Evolutionary conservation across 148 eudicot genomes (phyloP), one percentile per base, ranked within the genome.

Genomic region (Gaultheria prostrata): DNA sequence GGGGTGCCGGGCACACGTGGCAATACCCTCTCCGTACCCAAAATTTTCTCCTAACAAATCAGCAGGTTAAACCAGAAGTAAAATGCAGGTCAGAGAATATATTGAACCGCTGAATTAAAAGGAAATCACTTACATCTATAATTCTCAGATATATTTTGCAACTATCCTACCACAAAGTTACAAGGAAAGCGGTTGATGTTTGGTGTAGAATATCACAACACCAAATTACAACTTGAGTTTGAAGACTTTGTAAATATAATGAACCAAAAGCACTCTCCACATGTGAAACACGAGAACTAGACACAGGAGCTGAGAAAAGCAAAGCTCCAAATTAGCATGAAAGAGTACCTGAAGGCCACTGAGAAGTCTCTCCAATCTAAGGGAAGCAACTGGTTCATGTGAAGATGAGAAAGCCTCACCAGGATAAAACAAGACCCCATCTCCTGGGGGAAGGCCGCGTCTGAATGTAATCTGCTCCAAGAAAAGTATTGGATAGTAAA

Each of bases 361-460:
- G 57, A 94, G 85, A 85, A 97, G 98, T 80, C 99, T 93, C 88
- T 97, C 99, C 63, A 97, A 86, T 86, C 99, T 89, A 30, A 94
- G 82, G 21, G 99, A 97, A 86, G 99, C 99, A 71, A 97, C 97
- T 6, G 99, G 99, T 81, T 97, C 89, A 82, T 90, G 89, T 1
- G 97, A 97, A 80, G 95, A 87, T 26, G 99, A 89, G 91, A 97
- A 97, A 70, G 91, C 99, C 89, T 97, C 95, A 46, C 99, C 98
- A 49, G 99, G 99, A 88, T 97, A 97, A 88, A 88, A 97, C 85
- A 97, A 91, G 83, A 97, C 99, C 39, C 99, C 99, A 49, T 97
- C 99, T 78, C 99, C 99, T 8, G 99, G 97, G 76, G 99, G 99
- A 80, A 97, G 98, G 83, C 99, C 99, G 80, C 98, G 97, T 76